These are phyloP conservation scores for Pyrus hybrid DNA, from an alignment of 331 rosid genomes.

Conservation along the genomic window DNA sequence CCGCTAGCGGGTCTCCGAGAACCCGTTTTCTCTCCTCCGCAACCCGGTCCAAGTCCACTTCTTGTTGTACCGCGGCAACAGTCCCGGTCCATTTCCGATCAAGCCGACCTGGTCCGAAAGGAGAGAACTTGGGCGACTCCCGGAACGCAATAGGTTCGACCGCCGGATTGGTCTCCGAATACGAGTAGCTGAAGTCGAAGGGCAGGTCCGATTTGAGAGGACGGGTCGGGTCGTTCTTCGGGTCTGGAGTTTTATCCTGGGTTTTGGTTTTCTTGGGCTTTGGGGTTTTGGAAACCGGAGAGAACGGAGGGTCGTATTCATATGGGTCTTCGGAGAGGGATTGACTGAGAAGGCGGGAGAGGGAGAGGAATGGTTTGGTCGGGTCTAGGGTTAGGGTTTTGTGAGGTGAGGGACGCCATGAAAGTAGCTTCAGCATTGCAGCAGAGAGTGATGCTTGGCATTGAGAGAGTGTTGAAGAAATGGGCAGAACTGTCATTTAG, in stretches of 20 bases:
- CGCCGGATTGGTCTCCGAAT: constrained; percentile 53
- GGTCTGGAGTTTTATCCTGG: constrained; percentile 9
- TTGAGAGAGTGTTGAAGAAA: background rate
- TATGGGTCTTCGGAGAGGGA: constrained; percentile 11
- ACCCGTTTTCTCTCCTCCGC: constrained; percentile 47
- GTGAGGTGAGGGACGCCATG: constrained; percentile 8
- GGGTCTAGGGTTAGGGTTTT: background rate
- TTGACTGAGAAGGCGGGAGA: constrained; percentile 17
- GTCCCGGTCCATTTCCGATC: constrained; percentile 78
- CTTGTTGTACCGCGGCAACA: constrained; percentile 39
- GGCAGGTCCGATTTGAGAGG: constrained; percentile 73
- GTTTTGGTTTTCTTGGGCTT: constrained; percentile 16
- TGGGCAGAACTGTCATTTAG: background rate
- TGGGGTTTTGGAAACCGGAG: constrained; percentile 31
- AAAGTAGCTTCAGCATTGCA: constrained; percentile 23
- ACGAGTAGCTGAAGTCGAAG: constrained; percentile 77
- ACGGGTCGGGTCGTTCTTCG: constrained; percentile 1
- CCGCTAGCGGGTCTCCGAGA: constrained; percentile 63
- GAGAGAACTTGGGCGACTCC: constrained; percentile 88
- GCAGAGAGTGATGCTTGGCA: background rate
- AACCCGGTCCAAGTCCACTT: constrained; percentile 19
- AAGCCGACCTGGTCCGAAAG: constrained; percentile 77
- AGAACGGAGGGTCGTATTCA: constrained; percentile 69
- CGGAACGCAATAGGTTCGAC: constrained; percentile 58
- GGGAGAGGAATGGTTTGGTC: background rate